A percentile compares a stretch with the other conserved stretches of the same genome.
Conservation (phyloP, 352 stramenopile genomes). For the Phytophthora parvispora region DNA sequence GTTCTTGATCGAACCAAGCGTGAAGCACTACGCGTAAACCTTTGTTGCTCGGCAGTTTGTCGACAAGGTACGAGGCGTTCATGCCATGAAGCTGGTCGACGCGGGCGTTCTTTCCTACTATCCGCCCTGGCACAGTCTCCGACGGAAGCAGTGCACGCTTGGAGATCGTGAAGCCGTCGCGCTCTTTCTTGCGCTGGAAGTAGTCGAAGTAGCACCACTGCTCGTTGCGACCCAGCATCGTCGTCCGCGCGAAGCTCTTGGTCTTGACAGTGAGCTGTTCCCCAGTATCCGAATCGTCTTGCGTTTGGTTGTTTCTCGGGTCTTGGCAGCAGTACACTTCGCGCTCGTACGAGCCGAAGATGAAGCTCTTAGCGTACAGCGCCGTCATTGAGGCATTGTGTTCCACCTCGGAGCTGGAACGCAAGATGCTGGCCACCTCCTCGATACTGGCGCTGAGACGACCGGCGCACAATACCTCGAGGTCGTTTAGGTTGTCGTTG, state of each 20-base stretch:
- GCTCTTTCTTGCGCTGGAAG: slow-evolving; percentile 20
- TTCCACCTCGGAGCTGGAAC: slow-evolving; percentile 15
- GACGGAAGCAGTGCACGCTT: slow-evolving; percentile 22
- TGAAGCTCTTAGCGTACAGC: slow-evolving; percentile 43
- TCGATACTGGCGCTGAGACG: slow-evolving; percentile 26
- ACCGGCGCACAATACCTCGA: slow-evolving; percentile 29
- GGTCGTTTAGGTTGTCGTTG: background rate
- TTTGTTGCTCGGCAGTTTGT: background rate
- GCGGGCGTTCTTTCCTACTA: background rate
- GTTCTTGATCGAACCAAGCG: background rate
- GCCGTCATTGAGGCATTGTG: slow-evolving; percentile 42
- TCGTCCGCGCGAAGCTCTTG: slow-evolving; percentile 24
- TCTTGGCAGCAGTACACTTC: slow-evolving; percentile 8
- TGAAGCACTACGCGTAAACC: background rate
- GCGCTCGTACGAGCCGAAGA: slow-evolving; percentile 37
- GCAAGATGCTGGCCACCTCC: slow-evolving; percentile 32
- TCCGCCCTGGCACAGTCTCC: slow-evolving; percentile 6
- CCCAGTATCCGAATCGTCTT: background rate
- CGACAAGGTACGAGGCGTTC: slow-evolving; percentile 16
- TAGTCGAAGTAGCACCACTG: slow-evolving; percentile 44
- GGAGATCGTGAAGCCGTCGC: slow-evolving; percentile 27
- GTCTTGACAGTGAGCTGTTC: slow-evolving; percentile 37
- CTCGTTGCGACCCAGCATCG: slow-evolving; percentile 31
- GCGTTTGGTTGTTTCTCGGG: background rate
- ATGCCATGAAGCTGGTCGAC: slow-evolving; percentile 32